phyloP scores from a whole-genome alignment of 1,284 basidiomycete genomes.

The Irpex sp. region DNA sequence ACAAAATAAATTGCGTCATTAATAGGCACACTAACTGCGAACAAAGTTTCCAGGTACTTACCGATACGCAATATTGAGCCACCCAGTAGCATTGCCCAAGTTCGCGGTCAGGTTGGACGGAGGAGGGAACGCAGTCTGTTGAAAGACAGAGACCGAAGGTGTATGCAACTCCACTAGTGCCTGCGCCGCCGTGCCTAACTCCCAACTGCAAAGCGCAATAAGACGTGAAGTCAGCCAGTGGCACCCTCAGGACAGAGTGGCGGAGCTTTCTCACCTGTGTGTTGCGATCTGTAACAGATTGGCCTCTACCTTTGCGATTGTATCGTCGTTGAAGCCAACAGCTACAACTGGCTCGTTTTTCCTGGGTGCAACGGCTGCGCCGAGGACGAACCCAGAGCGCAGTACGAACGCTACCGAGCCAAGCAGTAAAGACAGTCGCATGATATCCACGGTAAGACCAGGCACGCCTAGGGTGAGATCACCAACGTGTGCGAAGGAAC shows the following conservation, averaged over 20 bases:
- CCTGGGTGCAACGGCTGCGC: not conserved
- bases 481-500: not conserved
- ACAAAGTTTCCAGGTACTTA: conserved; percentile 17
- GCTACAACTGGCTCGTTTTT: not conserved
- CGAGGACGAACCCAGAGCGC: not conserved
- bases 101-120: conserved; percentile 20
- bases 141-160: conserved; percentile 52
- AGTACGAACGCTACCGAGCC: not conserved
- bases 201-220: conserved; percentile 46
- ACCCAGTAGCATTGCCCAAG: conserved; percentile 31
- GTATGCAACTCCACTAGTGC: conserved; percentile 59
- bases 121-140: conserved; percentile 31
- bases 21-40: not conserved
- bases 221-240: not conserved
- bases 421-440: not conserved
- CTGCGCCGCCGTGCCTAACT: conserved; percentile 60
- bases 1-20: not conserved
- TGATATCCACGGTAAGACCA: not conserved
- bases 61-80: conserved; percentile 35
- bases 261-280: conserved; percentile 20
- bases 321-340: conserved; percentile 15
- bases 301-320: conserved; percentile 17
- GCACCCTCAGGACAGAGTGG: too few species aligned
- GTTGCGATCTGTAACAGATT: conserved; percentile 24
- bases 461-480: not conserved